Evolutionary conservation across 192 early-diverging fungal genomes (phyloP).

Genomic region (Umbelopsis vinacea): DNA sequence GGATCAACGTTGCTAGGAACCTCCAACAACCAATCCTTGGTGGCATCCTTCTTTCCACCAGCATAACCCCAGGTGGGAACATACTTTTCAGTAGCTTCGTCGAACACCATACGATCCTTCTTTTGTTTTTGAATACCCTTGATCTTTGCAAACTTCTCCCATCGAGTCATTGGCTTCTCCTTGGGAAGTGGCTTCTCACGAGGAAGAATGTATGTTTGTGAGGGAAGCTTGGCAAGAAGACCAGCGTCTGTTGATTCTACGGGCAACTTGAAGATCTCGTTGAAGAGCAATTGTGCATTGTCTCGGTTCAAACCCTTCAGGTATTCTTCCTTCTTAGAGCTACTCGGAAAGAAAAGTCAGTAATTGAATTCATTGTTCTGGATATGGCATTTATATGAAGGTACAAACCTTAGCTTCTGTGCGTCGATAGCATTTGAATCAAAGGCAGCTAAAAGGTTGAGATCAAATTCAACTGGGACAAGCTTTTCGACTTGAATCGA

Average conservation of each 20-base stretch:
- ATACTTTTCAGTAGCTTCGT: conserved; percentile 84
- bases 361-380: neutral
- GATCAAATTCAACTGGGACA: conserved; percentile 86
- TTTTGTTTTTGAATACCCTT: conserved; percentile 94
- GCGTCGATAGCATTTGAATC: conserved; percentile 85
- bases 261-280: conserved; percentile 85
- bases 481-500: conserved; percentile 80
- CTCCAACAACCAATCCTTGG: conserved; percentile 93
- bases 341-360: conserved; percentile 10
- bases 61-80: conserved; percentile 91
- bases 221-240: conserved; percentile 81
- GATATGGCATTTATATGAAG: conserved; percentile 3
- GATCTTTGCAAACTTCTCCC: conserved; percentile 97
- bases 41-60: conserved; percentile 72
- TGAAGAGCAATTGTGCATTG: conserved; percentile 84
- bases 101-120: conserved; percentile 80
- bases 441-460: conserved; percentile 79
- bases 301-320: conserved; percentile 75
- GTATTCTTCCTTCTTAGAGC: conserved; percentile 59
- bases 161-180: conserved; percentile 88
- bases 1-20: conserved; percentile 85
- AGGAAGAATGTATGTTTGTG: conserved; percentile 67
- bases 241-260: conserved; percentile 70
- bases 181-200: conserved; percentile 94
- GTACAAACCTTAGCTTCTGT: conserved; percentile 52